phyloP scores from a whole-genome alignment of 805 yeast species.

The Naumovozyma dairenensis region DNA sequence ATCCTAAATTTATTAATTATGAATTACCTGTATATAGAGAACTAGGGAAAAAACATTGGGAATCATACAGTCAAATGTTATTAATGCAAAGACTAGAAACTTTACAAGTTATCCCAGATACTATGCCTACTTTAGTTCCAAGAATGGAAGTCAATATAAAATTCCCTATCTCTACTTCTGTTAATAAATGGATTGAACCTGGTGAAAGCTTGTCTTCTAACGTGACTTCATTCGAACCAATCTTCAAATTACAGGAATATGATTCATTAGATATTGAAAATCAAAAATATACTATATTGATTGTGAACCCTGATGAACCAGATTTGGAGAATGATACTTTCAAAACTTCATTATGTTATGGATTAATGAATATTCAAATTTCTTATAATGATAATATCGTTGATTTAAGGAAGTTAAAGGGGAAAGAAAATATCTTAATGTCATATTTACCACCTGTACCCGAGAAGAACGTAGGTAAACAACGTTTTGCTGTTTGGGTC shows the following conservation, averaged over 20 bases:
- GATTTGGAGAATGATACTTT: constrained; percentile 59
- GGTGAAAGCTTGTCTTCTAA: constrained; percentile 66
- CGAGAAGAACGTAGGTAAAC: constrained; percentile 75
- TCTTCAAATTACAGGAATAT: constrained; percentile 64
- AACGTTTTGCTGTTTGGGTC: constrained; percentile 84
- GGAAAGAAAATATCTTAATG: constrained; percentile 36
- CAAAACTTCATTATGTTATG: constrained; percentile 68
- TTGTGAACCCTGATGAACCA: constrained; percentile 90
- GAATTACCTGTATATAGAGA: constrained; percentile 72
- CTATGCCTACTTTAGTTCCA: constrained; percentile 82
- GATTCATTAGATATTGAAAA: constrained; percentile 33
- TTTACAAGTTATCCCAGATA: constrained; percentile 81
- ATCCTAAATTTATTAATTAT: constrained; percentile 47
- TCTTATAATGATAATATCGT: constrained; percentile 47
- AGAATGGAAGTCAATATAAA: constrained; percentile 61
- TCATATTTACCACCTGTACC: constrained; percentile 77
- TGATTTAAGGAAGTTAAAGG: constrained; percentile 29
- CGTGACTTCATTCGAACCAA: constrained; percentile 70
- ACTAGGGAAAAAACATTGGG: constrained; percentile 64
- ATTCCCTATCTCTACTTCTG: constrained; percentile 60
- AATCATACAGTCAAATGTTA: constrained; percentile 55
- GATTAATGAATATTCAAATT: constrained; percentile 56
- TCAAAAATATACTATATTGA: constrained; percentile 60
- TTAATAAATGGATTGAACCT: constrained; percentile 66
- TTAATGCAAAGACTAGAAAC: constrained; percentile 89